phyloP scores from a whole-genome alignment of 1,284 basidiomycete species.

The Peniophora sp. region DNA sequence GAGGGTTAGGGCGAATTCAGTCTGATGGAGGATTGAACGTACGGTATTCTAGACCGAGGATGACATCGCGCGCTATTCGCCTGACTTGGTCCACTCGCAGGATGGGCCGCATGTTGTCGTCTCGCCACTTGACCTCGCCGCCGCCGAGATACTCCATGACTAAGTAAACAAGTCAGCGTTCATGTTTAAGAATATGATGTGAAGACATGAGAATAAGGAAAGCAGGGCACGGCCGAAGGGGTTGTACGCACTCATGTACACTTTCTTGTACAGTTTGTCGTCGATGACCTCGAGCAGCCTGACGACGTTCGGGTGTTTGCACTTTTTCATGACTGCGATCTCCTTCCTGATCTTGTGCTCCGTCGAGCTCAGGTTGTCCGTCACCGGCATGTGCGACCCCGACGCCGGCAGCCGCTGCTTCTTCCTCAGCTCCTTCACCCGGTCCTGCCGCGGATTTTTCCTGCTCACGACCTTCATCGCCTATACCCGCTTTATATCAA shows the following conservation, averaged over 20 bases:
- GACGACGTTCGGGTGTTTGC: conserved; percentile 88
- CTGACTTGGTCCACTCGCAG: conserved; percentile 80
- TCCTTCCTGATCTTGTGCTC: conserved; percentile 82
- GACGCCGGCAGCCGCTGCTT: conserved; percentile 41
- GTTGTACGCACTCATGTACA: conserved; percentile 81
- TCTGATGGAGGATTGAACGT: conserved; percentile 23
- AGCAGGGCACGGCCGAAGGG: not conserved
- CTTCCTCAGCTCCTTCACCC: conserved; percentile 52
- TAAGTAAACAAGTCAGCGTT: conserved; percentile 20
- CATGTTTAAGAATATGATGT: not conserved
- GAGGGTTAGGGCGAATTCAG: conserved; percentile 5
- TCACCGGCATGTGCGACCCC: conserved; percentile 42
- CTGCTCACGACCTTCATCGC: conserved; percentile 80
- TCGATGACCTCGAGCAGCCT: conserved; percentile 93
- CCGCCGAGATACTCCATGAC: conserved; percentile 96
- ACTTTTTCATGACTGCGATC: conserved; percentile 98
- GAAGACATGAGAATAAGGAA: not conserved
- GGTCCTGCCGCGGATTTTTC: conserved; percentile 43
- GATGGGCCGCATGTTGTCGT: conserved; percentile 55
- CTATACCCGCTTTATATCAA: conserved; percentile 27
- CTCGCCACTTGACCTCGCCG: conserved; percentile 90
- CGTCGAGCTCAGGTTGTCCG: conserved; percentile 59
- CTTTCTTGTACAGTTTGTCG: conserved; percentile 82
- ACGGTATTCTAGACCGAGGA: conserved; percentile 92
- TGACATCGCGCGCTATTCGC: conserved; percentile 85